phyloP scores from a whole-genome alignment of 179 eudicot genomes.

The Actinidia arguta region DNA sequence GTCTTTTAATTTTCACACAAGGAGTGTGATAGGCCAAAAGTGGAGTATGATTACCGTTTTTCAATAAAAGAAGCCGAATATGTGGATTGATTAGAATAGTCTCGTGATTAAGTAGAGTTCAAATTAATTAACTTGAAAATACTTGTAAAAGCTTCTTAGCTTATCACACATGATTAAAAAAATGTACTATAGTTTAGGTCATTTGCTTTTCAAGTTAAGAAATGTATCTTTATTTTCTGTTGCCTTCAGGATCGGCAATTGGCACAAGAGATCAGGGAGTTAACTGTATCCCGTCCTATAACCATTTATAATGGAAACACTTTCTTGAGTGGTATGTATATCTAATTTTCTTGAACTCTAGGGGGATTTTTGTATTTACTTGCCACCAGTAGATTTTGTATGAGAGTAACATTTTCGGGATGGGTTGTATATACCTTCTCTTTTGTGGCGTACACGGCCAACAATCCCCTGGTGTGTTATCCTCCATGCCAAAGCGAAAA shows the following conservation, averaged over 20 bases:
- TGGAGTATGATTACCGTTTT: too few relatives aligned
- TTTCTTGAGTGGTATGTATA: constrained; percentile 61
- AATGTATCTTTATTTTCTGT: constrained; percentile 19
- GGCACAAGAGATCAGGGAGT: constrained; percentile 84
- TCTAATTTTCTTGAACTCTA: too few relatives aligned
- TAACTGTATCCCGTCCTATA: constrained; percentile 70
- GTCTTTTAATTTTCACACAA: too few relatives aligned
- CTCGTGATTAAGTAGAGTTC: not conserved
- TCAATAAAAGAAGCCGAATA: not conserved
- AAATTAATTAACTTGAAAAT: not conserved
- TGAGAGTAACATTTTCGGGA: too few relatives aligned
- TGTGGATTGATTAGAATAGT: not conserved
- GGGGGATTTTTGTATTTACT: too few relatives aligned
- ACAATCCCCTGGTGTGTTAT: too few relatives aligned
- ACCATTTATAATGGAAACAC: constrained; percentile 69
- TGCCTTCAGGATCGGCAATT: constrained; percentile 75
- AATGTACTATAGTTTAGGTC: not conserved
- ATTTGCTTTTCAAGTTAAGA: not conserved
- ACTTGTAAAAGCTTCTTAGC: not conserved
- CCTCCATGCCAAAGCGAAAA: too few relatives aligned
- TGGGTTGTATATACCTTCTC: too few relatives aligned
- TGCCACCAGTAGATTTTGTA: too few relatives aligned
- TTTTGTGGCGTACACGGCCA: too few relatives aligned
- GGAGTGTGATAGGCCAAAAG: too few relatives aligned
- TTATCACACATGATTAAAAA: not conserved